Base-by-base conservation (phyloP, 306 rosid species). In the Clitoria ternatea region DNA sequence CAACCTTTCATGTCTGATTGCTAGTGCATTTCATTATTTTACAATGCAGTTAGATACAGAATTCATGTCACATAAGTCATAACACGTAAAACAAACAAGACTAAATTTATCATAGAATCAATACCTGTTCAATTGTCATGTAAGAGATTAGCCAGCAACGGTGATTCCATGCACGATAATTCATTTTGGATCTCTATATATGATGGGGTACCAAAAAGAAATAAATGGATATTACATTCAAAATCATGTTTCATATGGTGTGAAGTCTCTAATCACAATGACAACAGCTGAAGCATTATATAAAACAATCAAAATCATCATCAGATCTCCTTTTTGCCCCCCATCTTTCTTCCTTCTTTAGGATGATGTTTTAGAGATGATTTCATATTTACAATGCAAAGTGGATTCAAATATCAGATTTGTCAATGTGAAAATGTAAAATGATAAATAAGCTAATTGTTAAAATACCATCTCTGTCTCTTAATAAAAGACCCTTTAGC, bases 141-240 rank as follows among this genome's bases (percentile, higher is more conserved):
- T 87, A 78, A 54, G 84, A 72, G 74, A 89, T 86, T 77, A 94
- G 80, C 97, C 96, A 89, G 88, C 90, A 75, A 4, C 97, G 85
- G 66, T 94, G 91, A 75, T 84, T 90, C 97, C 97, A 94, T 74
- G 97, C 98, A 70, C 96, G 95, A 69, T 90, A 89, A 77, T 94
- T 94, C 97, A 90, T 94, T 84, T 90, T 94, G 54, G 85, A 89
- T 71, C 86, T 84, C 98, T 94, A 84, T 42, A 77, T 72, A 74
- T 61, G 61, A 68, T 70, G 66, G 36, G 74, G 73, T 54, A 67
- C 13, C 32, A 57, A 55, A 7, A 14, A 71, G 37, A 72, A 50
- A 74, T 12, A 29, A 52, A 52, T 75, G 33, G 61, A 63, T 44
- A 57, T 44, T 15, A 27, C 66, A 73, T 53, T 53, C 45, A 61